These are phyloP conservation scores for Hypomontagnella monticulosa DNA, from an alignment of 495 filamentous ascomycete genomes.

Conservation along the genomic window DNA sequence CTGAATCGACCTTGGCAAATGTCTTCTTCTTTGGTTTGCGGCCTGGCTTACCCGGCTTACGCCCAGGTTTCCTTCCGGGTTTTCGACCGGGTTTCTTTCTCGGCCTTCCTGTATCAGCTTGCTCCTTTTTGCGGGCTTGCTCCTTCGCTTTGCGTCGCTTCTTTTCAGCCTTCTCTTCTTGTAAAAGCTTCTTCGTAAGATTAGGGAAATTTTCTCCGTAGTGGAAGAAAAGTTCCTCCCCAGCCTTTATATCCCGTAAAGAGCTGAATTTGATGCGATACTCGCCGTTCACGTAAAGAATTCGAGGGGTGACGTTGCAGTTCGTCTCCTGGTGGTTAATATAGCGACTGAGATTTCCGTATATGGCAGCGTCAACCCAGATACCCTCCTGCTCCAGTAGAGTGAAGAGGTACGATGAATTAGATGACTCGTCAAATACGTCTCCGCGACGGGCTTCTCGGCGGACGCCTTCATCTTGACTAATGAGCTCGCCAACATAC, in stretches of 20 bases:
- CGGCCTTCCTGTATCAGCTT: constrained; percentile 30
- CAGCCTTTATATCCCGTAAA: constrained; percentile 63
- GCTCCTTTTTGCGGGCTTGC: constrained; percentile 35
- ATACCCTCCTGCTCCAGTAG: constrained; percentile 65
- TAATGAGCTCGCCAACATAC: constrained; percentile 77
- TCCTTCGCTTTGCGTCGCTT: constrained; percentile 46
- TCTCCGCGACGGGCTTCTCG: constrained; percentile 65
- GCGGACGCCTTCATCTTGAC: constrained; percentile 67
- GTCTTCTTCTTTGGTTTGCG: constrained; percentile 46
- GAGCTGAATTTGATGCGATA: constrained; percentile 75
- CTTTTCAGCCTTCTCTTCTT: constrained; percentile 55
- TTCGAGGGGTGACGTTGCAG: constrained; percentile 65
- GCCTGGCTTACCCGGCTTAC: constrained; percentile 45
- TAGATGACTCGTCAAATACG: constrained; percentile 68
- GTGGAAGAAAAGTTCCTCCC: constrained; percentile 77
- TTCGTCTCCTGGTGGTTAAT: constrained; percentile 70
- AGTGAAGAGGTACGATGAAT: constrained; percentile 72
- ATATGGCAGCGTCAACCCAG: constrained; percentile 62
- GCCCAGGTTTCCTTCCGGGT: constrained; percentile 44
- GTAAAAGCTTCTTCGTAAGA: constrained; percentile 58
- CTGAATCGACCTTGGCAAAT: constrained; percentile 37
- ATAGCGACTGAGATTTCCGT: constrained; percentile 68
- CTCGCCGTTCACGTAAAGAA: constrained; percentile 70
- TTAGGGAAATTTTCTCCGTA: constrained; percentile 67
- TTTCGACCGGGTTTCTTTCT: constrained; percentile 49